These are phyloP conservation scores for Rhizopus sp. DNA, from an alignment of 371 early-diverging fungal species.

Conservation along the genomic window DNA sequence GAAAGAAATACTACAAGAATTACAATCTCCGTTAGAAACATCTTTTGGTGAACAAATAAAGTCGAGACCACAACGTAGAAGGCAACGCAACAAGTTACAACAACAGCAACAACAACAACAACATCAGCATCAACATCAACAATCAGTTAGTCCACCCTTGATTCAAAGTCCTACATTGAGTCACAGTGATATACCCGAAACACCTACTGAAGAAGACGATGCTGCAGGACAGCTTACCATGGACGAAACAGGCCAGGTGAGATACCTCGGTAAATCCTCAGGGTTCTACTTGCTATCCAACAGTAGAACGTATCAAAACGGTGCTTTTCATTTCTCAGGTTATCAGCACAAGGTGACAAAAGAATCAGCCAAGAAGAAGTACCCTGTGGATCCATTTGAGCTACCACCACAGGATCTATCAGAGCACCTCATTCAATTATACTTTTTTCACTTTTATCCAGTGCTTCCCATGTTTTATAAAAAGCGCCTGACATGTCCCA, in stretches of 20 bases:
- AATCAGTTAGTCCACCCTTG: conserved; percentile 6
- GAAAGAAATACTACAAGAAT: conserved; percentile 54
- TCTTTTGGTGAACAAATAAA: conserved; percentile 44
- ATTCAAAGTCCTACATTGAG: conserved; percentile 16
- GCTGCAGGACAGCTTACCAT: conserved; percentile 43
- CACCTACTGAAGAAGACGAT: conserved; percentile 27
- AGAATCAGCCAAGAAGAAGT: conserved; percentile 1
- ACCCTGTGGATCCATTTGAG: conserved; percentile 25
- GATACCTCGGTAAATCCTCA: conserved; percentile 51
- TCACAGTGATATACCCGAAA: conserved; percentile 6
- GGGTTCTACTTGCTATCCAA: conserved; percentile 49
- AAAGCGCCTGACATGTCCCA: conserved; percentile 17
- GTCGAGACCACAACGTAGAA: conserved; percentile 38
- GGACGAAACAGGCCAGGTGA: conserved; percentile 51
- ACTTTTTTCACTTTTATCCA: conserved; percentile 57
- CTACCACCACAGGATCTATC: conserved; percentile 59
- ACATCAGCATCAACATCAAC: not conserved
- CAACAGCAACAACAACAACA: not conserved
- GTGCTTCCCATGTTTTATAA: conserved; percentile 60
- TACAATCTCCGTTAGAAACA: conserved; percentile 51
- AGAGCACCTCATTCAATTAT: conserved; percentile 53
- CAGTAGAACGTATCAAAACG: conserved; percentile 47
- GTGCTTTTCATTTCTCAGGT: conserved; percentile 40
- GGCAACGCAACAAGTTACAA: not conserved
- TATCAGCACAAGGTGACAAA: conserved; percentile 15